A percentile compares a stretch with the other conserved stretches of the same genome.
These are phyloP conservation scores for Erigeron canadensis DNA, from an alignment of 129 eudicot species.

Conservation along the genomic window DNA sequence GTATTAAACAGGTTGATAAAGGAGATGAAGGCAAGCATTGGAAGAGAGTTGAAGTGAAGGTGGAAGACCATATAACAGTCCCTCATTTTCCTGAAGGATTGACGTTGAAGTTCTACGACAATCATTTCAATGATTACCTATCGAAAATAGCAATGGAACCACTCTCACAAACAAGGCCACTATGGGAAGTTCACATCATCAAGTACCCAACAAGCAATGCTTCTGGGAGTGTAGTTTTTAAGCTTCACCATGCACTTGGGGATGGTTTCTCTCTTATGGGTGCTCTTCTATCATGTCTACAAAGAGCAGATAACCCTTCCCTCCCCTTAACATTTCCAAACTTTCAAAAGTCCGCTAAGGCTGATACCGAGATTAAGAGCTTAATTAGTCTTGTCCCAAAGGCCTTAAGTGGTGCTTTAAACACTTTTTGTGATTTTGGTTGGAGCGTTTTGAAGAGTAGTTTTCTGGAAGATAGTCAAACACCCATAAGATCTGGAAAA, in stretches of 20 bases:
- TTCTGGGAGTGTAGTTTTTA: constrained; percentile 51
- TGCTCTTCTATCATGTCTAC: constrained; percentile 63
- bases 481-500: constrained; percentile 67
- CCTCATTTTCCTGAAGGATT: constrained; percentile 45
- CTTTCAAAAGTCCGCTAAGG: constrained; percentile 23
- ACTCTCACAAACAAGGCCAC: constrained; percentile 44
- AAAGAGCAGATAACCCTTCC: constrained; percentile 58
- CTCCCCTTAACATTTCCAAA: constrained; percentile 58
- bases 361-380: constrained; percentile 16
- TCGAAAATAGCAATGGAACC: constrained; percentile 47
- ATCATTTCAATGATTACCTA: constrained; percentile 39
- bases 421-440: constrained; percentile 54
- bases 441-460: constrained; percentile 65
- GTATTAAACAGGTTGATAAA: constrained; percentile 35
- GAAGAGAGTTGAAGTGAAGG: constrained; percentile 58
- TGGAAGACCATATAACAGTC: constrained; percentile 45
- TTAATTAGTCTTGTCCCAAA: constrained; percentile 25
- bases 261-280: constrained; percentile 77
- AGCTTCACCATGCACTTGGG: constrained; percentile 73
- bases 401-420: constrained; percentile 17
- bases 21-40: constrained; percentile 50
- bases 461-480: constrained; percentile 45
- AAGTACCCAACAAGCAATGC: constrained; percentile 66
- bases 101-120: constrained; percentile 37
- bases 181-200: constrained; percentile 57